Conservation (phyloP, 2,329 filamentous ascomycete genomes). For the Chalaropsis thielavioides region DNA sequence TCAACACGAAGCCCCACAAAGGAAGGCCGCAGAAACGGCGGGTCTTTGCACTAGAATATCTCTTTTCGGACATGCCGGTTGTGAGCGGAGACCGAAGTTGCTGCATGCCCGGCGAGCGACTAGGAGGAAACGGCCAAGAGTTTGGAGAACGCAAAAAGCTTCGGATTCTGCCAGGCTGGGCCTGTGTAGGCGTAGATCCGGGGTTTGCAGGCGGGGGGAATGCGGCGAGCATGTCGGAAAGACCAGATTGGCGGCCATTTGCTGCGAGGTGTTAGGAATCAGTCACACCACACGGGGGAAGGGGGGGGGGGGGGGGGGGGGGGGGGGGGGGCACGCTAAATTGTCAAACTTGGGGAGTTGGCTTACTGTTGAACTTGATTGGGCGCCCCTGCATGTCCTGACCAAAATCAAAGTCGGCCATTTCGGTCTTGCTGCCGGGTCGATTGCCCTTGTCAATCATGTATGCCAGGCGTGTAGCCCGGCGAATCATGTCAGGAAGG, state of each 20-base stretch:
- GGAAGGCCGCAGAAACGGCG: constrained; percentile 75
- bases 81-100: constrained; percentile 13
- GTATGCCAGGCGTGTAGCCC: constrained; percentile 72
- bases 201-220: constrained; percentile 48
- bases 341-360: not conserved
- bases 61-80: constrained; percentile 17
- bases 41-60: constrained; percentile 23
- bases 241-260: constrained; percentile 36
- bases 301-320: too few relatives aligned
- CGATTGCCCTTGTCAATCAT: constrained; percentile 72
- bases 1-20: constrained; percentile 58
- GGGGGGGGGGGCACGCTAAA: too few relatives aligned
- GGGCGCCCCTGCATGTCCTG: constrained; percentile 26
- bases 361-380: constrained; percentile 28
- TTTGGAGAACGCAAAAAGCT: constrained; percentile 30
- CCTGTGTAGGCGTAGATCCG: constrained; percentile 26
- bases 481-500: constrained; percentile 74
- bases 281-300: too few relatives aligned
- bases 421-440: constrained; percentile 42
- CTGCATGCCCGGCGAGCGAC: constrained; percentile 17
- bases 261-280: constrained; percentile 18
- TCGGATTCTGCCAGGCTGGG: constrained; percentile 22
- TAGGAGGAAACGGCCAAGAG: constrained; percentile 37
- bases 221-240: constrained; percentile 51
- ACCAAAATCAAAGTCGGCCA: constrained; percentile 36